phyloP scores from a whole-genome alignment of 2,329 filamentous ascomycete genomes.

The Diplodia mutila region DNA sequence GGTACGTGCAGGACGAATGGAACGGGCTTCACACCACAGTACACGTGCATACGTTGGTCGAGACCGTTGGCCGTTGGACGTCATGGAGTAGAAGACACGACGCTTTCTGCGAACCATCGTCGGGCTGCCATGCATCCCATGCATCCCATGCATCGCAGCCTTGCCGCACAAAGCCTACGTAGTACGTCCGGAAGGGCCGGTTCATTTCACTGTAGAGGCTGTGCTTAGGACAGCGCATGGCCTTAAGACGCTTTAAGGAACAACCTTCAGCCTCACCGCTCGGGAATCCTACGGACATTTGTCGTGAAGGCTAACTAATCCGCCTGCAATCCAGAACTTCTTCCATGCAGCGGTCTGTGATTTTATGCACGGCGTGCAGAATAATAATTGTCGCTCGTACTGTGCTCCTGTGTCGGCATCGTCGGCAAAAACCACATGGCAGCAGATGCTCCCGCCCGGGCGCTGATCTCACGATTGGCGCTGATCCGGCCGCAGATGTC shows the following conservation, averaged over 20 bases:
- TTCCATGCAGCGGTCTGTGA: neutral
- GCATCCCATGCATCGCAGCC: conserved; percentile 4
- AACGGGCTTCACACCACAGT: neutral
- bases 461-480: conserved; percentile 11
- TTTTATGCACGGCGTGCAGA: conserved; percentile 18
- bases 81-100: neutral
- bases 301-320: conserved; percentile 1
- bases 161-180: neutral
- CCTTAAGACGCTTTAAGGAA: neutral
- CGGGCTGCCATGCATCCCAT: conserved; percentile 16
- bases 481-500: conserved; percentile 16
- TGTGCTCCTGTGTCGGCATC: neutral
- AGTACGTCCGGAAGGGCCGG: conserved; percentile 16
- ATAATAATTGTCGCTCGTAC: conserved; percentile 11
- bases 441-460: conserved; percentile 5
- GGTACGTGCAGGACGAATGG: conserved; percentile 6
- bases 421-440: conserved; percentile 9
- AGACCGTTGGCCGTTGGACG: neutral
- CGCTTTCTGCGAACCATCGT: neutral
- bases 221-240: conserved; percentile 14
- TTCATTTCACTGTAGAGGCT: conserved; percentile 20
- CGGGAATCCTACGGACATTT: conserved; percentile 19
- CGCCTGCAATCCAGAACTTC: neutral
- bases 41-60: neutral
- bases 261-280: conserved; percentile 12